Base-by-base conservation (phyloP, 805 yeast genomes). In the Teunomyces tritomae region DNA sequence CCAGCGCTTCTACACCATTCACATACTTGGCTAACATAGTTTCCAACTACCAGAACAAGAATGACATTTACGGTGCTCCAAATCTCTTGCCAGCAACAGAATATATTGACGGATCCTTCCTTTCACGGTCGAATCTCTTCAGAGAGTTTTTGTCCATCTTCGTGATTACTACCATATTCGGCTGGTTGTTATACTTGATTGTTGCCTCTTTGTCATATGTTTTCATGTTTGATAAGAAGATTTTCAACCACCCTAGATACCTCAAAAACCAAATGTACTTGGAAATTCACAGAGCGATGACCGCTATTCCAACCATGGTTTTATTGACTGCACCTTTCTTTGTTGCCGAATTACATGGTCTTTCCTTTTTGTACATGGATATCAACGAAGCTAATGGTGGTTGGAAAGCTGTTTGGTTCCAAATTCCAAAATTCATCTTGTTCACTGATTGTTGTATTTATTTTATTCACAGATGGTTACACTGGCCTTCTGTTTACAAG, bases 381-480 rank as follows among this genome's bases (percentile, higher is more conserved):
- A 70, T 84, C 29, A 73, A 77, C 53, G 83, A 81, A 44, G 71
- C 81, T 24, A 78, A 78, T 20, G 92, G 91, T 46, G 88, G 89
- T 43, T 78, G 84, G 82, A 74, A 67, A 55, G 82, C 89, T 40
- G 58, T 89, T 35, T 44, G 79, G 10, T 67, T 76, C 50, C 97
- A 91, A 67, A 67, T 85, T 51, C 91, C 94, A 2, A 68, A 79
- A 28, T 92, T 92, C 70, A 79, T 94, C 55, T 78, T 94, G 76
- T 94, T 94, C 67, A 94, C 99, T 1, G 99, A 94, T 70, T 85
- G 89, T 65, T 87, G 92, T 48, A 90, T 94, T 61, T 94, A 94
- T 67, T 76, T 87, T 62, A 85, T 90, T 57, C 99, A 94, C 73
- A 83, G 98, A 64, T 80, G 88, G 80, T 78, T 94, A 61, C 99